Evolutionary conservation across 768 basidiomycete genomes (phyloP).

Genomic region (Russula emetica): DNA sequence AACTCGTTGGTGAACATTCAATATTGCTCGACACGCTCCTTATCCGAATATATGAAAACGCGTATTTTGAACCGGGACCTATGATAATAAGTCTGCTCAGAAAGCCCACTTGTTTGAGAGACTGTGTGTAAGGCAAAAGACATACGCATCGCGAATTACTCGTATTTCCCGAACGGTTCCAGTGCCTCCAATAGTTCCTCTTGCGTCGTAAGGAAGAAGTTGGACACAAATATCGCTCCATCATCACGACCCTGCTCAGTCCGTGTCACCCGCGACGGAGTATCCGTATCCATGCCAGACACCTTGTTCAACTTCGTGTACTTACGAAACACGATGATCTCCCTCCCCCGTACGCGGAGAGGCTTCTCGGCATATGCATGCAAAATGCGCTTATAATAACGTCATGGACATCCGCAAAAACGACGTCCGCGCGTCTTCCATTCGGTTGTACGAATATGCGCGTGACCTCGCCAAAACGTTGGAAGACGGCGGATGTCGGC

Average conservation of each 20-base stretch:
- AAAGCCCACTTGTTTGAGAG: background rate
- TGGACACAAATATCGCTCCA: conserved; percentile 1
- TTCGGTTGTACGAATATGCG: background rate
- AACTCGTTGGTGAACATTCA: conserved; percentile 10
- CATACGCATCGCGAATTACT: conserved; percentile 17
- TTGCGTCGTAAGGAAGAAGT: background rate
- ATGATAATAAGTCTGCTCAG: background rate
- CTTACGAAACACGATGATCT: conserved; percentile 6
- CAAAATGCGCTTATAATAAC: conserved; percentile 3
- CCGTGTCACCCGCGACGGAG: background rate
- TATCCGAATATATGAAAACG: conserved; percentile 10
- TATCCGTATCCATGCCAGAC: no score
- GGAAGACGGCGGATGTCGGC: conserved; percentile 11
- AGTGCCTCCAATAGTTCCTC: conserved; percentile 5
- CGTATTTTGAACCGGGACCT: conserved; percentile 21
- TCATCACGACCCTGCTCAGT: background rate
- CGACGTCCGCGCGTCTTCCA: conserved; percentile 8
- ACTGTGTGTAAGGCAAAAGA: background rate
- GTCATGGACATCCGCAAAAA: background rate
- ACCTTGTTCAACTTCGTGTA: no score
- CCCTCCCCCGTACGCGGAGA: conserved; percentile 2
- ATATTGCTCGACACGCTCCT: conserved; percentile 9
- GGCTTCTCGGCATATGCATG: conserved; percentile 17
- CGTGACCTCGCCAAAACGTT: conserved; percentile 8
- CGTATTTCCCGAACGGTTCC: background rate